Evolutionary conservation across 73 alveolate species (phyloP), one percentile per base, ranked within the genome.

Genomic region (Stentor coeruleus): DNA sequence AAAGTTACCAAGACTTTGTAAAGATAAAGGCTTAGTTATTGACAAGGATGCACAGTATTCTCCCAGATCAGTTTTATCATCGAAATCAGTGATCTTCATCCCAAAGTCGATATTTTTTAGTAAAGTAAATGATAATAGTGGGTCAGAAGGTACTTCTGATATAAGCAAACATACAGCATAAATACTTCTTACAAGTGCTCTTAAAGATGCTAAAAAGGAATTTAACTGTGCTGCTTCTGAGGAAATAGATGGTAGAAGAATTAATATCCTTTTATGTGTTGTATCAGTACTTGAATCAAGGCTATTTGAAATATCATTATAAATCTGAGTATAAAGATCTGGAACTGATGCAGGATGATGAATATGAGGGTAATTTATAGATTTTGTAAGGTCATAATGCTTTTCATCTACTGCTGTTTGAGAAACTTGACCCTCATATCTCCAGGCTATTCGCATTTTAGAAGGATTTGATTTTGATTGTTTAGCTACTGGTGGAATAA

Each of bases 381-480:
- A 49, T 20, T 49, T 49, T 6, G 28, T 49, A 11, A 49, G 20
- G 66, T 49, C 66, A 20, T 11, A 49, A 6, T 11, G 28, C 6
- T 20, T 11, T 49, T 6, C 6, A 6, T 49, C 66, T 49, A 20
- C 6, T 11, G 66, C 20, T 20, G 66, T 11, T 49, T 6, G 20
- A 49, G 28, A 11, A 11, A 20, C 20, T 20, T 49, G 66, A 49
- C 28, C 20, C n/a, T n/a, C n/a, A 20, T 49, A 49, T 49, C 66
- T 49, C 66, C 66, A 49, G 66, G 66, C 66, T 11, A 49, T 49
- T 11, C 66, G 66, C 66, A 49, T 49, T 49, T 49, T 49, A 11
- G 66, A 49, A 49, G 6, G 28, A 11, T 6, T 20, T 49, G 6
- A 20, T 49, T 49, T 49, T 20, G 66, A 20, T 20, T 11, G 6